Evolutionary conservation across 352 stramenopile genomes (phyloP).

Genomic region (Pythium pectinolyticum): DNA sequence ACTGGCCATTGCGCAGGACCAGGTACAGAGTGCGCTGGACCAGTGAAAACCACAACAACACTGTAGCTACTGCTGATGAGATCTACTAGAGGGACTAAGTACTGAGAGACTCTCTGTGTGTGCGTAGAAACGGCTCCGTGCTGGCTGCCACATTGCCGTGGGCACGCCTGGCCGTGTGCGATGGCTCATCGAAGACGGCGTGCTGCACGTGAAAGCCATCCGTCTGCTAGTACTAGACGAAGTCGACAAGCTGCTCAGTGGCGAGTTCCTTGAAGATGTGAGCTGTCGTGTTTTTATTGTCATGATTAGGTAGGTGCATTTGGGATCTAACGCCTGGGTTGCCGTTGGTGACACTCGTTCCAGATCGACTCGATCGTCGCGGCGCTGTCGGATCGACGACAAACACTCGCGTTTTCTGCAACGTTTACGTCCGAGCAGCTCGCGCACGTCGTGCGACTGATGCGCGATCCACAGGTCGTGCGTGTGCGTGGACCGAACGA

Average conservation of each 20-base stretch:
- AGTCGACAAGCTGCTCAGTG: conserved; percentile 76
- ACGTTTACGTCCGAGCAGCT: conserved; percentile 78
- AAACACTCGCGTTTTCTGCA: conserved; percentile 78
- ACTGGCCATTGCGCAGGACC: conserved; percentile 56
- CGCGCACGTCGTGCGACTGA: conserved; percentile 42
- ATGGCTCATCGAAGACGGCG: conserved; percentile 60
- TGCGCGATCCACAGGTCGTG: conserved; percentile 75
- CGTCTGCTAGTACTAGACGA: conserved; percentile 76
- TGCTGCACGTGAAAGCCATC: conserved; percentile 47
- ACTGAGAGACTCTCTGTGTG: not conserved
- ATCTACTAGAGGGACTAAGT: not conserved
- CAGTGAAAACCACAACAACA: too few species aligned
- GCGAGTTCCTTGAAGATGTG: conserved; percentile 71
- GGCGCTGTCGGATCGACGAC: conserved; percentile 53
- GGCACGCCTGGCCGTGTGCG: conserved; percentile 74
- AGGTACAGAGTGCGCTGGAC: conserved; percentile 29
- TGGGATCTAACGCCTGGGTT: too few species aligned
- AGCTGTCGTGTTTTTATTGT: not conserved
- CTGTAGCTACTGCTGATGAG: not conserved
- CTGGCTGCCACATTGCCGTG: conserved; percentile 64
- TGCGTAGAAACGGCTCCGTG: conserved; percentile 35
- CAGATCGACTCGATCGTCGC: conserved; percentile 64
- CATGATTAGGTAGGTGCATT: not conserved
- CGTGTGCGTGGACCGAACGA: conserved; percentile 55
- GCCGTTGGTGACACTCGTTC: not conserved